Evolutionary conservation across 768 basidiomycete species (phyloP), one percentile per base, ranked within the genome.

Genomic region (Podaxis mareebaensis): DNA sequence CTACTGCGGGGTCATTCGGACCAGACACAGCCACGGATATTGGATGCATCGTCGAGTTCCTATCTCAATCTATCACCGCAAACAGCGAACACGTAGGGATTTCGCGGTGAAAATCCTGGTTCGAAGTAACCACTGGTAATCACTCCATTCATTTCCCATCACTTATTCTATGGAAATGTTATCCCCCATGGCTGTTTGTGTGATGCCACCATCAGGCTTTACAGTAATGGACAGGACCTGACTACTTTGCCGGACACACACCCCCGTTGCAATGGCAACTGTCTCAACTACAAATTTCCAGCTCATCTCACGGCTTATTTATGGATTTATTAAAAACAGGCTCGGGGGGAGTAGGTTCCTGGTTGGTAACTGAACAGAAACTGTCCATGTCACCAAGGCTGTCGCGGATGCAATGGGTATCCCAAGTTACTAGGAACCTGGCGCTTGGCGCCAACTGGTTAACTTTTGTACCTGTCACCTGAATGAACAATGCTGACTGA

Each of bases 31-130:
- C 33, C 33, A 33, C 33, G 8, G 13, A 17, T 44, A 11, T 1
- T 55, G 20, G 17, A 36, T 8, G 5, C 36, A 36, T n/a, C 30
- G 38, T 40, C 40, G 56, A 24, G 56, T 28, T 22, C 24, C 7
- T 57, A 57, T 36, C 56, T 46, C 39, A 24, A 57, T 12, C 24
- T 24, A 28, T 57, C 44, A 40, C 22, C 40, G 22, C 36, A 36
- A 36, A 55, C 44, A 42, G 56, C 42, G 42, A 44, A 15, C 40
- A 42, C 28, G 46, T 8, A 57, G 42, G 42, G 42, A 57, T 57
- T 57, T n/a, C 56, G 13, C 22, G 3, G 24, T 8, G 12, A 8
- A 28, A 28, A 57, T 57, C 56, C 56, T 26, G n/a, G 40, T 13
- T 24, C 49, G 49, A 2, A 51, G 49, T 28, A 51, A 22, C 44